Conservation (phyloP, 2,329 filamentous ascomycete species). For the Cryphonectria carpinicola region DNA sequence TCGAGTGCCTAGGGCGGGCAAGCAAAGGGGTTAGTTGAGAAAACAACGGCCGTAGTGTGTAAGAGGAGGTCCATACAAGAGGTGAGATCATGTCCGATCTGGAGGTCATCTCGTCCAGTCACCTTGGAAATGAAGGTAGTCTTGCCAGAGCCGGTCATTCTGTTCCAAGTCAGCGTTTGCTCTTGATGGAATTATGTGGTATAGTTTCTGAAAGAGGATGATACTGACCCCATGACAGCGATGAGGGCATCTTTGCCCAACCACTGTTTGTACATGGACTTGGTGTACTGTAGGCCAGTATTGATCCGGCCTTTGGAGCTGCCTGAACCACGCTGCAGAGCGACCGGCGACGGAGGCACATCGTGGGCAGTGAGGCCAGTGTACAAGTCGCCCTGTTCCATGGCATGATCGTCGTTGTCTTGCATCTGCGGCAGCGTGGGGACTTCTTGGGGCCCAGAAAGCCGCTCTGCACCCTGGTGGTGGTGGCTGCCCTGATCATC, state of each 20-base stretch:
- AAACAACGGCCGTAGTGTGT: neutral
- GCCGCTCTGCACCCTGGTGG: constrained; percentile 5
- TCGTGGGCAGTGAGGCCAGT: neutral
- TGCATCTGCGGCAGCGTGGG: constrained; percentile 12
- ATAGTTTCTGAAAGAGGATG: neutral
- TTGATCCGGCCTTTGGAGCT: constrained; percentile 10
- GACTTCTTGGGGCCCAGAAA: constrained; percentile 21
- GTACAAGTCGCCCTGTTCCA: neutral
- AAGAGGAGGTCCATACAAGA: constrained; percentile 34
- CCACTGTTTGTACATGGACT: constrained; percentile 23
- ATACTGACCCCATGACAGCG: constrained; percentile 33
- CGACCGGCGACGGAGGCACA: neutral
- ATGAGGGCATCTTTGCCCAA: constrained; percentile 31
- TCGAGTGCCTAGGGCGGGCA: constrained; percentile 34
- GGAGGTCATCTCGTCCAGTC: constrained; percentile 37
- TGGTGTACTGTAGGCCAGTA: constrained; percentile 25
- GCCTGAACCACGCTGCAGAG: neutral
- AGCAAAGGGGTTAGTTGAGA: neutral
- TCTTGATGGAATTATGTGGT: neutral
- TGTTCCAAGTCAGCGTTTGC: constrained; percentile 20
- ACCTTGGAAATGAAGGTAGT: constrained; percentile 43
- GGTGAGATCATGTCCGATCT: constrained; percentile 40
- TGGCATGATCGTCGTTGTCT: neutral
- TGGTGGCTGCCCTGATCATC: too few relatives aligned
- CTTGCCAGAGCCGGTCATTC: constrained; percentile 44